Base-by-base conservation (phyloP, 2,329 filamentous ascomycete species). In the Aureobasidium vineae region DNA sequence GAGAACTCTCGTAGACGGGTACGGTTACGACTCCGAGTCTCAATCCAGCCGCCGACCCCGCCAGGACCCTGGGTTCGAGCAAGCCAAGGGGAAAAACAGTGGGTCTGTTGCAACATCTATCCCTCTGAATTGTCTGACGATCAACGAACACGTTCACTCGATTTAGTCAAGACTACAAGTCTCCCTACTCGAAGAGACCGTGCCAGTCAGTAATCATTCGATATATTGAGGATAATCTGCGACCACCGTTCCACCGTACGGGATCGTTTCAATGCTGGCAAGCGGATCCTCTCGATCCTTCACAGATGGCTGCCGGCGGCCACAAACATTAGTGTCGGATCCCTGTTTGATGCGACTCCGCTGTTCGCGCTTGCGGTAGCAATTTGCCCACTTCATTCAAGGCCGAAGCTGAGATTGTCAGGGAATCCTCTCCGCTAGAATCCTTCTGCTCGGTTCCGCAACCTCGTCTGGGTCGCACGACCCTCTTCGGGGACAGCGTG, bases 1-100 rank as follows among this genome's bases (percentile, higher is more conserved):
- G 49, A n/a, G 26, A 31, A 10, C 7, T 2, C 15, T 19, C 16
- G 19, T 6, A 31, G 28, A 31, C 28, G 28, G 28, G 28, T 33
- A 33, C 49, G 26, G 49, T 23, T 8, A 49, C 23, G 23, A 15
- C 15, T 49, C 23, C 45, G 23, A 28, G 45, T 21, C 21, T 26
- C 21, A 21, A 38, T 38, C 38, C 8, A 28, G 54, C 38, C 49
- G 45, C 38, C 21, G 38, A 41, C 26, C 40, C 38, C 54, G 19
- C 54, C 19, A 59, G 40, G 54, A 45, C 54, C 54, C 54, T 59
- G 40, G 13, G 54, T 59, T 15, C 19, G 43, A 57, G 33, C 38
- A 57, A 57, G 33, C 23, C 26, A 57, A 57, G 36, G 38, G 23
- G 15, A 28, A 21, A 43, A 40, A 43, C 13, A 40, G 28, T 40